Conservation (phyloP, 371 early-diverging fungal species). For the Actinomortierella wolfii region DNA sequence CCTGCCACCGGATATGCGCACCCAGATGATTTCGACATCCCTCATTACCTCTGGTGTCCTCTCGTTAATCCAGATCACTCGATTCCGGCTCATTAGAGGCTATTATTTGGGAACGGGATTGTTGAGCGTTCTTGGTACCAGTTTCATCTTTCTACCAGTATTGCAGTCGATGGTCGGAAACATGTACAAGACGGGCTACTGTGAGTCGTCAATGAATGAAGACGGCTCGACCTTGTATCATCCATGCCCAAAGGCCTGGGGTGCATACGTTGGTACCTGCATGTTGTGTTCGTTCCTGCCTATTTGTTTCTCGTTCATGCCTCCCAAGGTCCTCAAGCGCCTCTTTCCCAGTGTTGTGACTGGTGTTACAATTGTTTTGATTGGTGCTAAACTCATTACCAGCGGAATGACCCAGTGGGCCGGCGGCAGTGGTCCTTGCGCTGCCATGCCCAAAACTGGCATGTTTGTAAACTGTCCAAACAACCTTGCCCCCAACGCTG, state of each 20-base stretch:
- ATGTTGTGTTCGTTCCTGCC: slow-evolving; percentile 61
- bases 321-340: slow-evolving; percentile 57
- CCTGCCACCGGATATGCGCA: slow-evolving; percentile 49
- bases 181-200: slow-evolving; percentile 40
- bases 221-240: slow-evolving; percentile 53
- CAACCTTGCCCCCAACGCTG: slow-evolving; percentile 57
- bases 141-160: slow-evolving; percentile 58
- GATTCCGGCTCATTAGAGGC: slow-evolving; percentile 49
- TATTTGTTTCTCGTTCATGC: slow-evolving; percentile 59
- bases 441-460: slow-evolving; percentile 54
- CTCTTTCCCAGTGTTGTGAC: slow-evolving; percentile 67
- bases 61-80: slow-evolving; percentile 64
- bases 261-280: slow-evolving; percentile 64
- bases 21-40: slow-evolving; percentile 62
- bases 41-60: slow-evolving; percentile 58
- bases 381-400: slow-evolving; percentile 59
- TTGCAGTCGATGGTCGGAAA: slow-evolving; percentile 42
- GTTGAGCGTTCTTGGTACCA: slow-evolving; percentile 60
- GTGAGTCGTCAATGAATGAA: slow-evolving; percentile 17
- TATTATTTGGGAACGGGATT: slow-evolving; percentile 63
- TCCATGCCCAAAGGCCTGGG: slow-evolving; percentile 62
- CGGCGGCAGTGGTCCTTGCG: slow-evolving; percentile 57
- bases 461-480: slow-evolving; percentile 59
- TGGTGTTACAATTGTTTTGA: slow-evolving; percentile 62
- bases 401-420: slow-evolving; percentile 64